Evolutionary conservation across 1,139 yeast genomes (phyloP).

Genomic region (Starmera stellimalicola): DNA sequence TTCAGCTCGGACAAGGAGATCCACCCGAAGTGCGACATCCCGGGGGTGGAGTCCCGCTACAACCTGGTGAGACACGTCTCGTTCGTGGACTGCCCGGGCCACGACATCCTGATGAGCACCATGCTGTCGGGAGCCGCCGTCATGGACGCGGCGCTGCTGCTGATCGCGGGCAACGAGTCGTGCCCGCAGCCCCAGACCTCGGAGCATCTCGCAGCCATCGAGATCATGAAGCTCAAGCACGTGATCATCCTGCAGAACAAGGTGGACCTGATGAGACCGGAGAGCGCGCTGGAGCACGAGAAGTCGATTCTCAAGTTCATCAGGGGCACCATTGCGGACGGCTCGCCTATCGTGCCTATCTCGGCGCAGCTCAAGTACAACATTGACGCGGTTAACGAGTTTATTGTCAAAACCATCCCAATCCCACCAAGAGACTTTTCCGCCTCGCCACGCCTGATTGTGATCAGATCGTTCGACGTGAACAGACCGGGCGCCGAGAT

Average conservation of each 20-base stretch:
- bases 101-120: conserved; percentile 99
- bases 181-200: conserved; percentile 99
- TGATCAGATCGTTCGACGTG: conserved; percentile 96
- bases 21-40: conserved; percentile 81
- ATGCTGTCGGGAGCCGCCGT: conserved; percentile 99
- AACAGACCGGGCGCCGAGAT: conserved; percentile 98
- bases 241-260: conserved; percentile 95
- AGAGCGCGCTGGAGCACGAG: conserved; percentile 91
- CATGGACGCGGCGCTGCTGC: conserved; percentile 96
- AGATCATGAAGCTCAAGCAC: conserved; percentile 96
- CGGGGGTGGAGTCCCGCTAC: conserved; percentile 82
- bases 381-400: conserved; percentile 96
- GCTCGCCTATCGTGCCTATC: conserved; percentile 97
- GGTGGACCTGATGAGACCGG: conserved; percentile 98
- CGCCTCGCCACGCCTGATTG: conserved; percentile 91
- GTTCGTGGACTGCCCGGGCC: conserved; percentile 99
- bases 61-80: conserved; percentile 91
- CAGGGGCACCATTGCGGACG: conserved; percentile 97
- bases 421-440: conserved; percentile 92
- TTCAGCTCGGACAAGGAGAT: conserved; percentile 93
- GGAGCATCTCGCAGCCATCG: conserved; percentile 98
- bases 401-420: conserved; percentile 91
- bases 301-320: conserved; percentile 86
- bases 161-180: conserved; percentile 97
- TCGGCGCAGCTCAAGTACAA: conserved; percentile 98